Base-by-base conservation (phyloP, 2,329 filamentous ascomycete species). In the Exophiala sideris region DNA sequence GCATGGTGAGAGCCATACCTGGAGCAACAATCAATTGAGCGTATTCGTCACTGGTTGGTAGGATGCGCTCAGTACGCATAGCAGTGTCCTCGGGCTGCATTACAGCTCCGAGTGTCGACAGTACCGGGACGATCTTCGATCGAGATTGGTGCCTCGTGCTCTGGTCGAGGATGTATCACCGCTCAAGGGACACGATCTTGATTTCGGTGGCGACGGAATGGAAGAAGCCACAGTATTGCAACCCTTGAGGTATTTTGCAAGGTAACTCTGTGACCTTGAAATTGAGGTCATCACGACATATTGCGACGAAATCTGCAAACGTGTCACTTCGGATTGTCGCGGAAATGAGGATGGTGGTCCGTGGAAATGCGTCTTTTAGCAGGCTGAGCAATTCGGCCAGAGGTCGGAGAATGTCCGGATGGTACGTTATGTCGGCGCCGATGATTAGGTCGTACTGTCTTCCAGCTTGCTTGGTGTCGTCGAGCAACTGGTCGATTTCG, bases 311-410 rank as follows among this genome's bases (percentile, higher is more conserved):
- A 21, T 74, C 71, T 61, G 79, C 73, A 66, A 85, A 85, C 0
- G 83, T 87, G 48, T 83, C 71, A 55, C 86, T 86, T 51, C 84
- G 78, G 50, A 86, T 74, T 0, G 83, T 82, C 11, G 81, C 79
- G 2, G 82, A 77, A 57, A 86, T 80, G 52, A 87, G 69, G 42
- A 84, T 79, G 41, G 77, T 65, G 14, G 58, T 49, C 9, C 61
- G 58, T 2, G 60, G 57, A n/a, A 46, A 61, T 8, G 29, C 29
- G n/a, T 57, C 50, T 24, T 50, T 49, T 14, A 63, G 36, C 5
- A 52, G 35, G 16, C 47, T 49, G 16, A 65, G 47, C 3, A 60
- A 33, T 14, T 57, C 38, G 32, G 58, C 60, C 16, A 65, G 54
- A 32, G 62, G 52, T 8, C 56, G 50, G n/a, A 61, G 40, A 9